These are phyloP conservation scores for Fraxinus velutina DNA, from an alignment of 305 asterid species.

Conservation along the genomic window DNA sequence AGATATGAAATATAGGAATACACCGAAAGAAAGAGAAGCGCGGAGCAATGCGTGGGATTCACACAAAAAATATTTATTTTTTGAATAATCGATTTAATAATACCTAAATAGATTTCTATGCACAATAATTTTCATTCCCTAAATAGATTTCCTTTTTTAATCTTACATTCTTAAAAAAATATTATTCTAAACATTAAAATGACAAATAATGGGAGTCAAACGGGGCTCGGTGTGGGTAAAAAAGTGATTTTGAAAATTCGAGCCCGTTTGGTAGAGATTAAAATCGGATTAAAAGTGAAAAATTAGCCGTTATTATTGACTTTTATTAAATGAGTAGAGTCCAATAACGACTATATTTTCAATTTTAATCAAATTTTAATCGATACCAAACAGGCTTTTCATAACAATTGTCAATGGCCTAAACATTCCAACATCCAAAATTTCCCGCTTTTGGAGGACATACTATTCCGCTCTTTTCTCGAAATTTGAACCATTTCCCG, in stretches of 20 bases:
- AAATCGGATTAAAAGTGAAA: too few relatives aligned
- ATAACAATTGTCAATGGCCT: neutral
- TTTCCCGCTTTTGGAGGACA: slow-evolving; percentile 2
- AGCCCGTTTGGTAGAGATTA: too few relatives aligned
- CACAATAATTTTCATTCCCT: neutral
- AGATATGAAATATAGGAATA: neutral
- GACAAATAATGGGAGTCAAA: too few relatives aligned
- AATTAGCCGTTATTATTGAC: too few relatives aligned
- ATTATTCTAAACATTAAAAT: too few relatives aligned
- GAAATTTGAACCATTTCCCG: slow-evolving; percentile 40
- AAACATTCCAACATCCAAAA: neutral
- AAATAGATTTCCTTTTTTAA: neutral
- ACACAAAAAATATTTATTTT: neutral
- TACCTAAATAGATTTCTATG: neutral
- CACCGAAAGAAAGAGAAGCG: neutral
- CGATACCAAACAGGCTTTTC: too few relatives aligned
- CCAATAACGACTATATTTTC: too few relatives aligned
- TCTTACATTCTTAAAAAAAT: too few relatives aligned
- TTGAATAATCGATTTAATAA: neutral
- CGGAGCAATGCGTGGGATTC: neutral
- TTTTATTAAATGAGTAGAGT: too few relatives aligned
- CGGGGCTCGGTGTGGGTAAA: neutral
- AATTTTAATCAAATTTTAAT: too few relatives aligned
- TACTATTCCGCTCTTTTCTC: slow-evolving; percentile 17
- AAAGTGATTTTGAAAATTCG: neutral